Conservation (phyloP, 345 rosid species). For the Carallia pectinifolia region DNA sequence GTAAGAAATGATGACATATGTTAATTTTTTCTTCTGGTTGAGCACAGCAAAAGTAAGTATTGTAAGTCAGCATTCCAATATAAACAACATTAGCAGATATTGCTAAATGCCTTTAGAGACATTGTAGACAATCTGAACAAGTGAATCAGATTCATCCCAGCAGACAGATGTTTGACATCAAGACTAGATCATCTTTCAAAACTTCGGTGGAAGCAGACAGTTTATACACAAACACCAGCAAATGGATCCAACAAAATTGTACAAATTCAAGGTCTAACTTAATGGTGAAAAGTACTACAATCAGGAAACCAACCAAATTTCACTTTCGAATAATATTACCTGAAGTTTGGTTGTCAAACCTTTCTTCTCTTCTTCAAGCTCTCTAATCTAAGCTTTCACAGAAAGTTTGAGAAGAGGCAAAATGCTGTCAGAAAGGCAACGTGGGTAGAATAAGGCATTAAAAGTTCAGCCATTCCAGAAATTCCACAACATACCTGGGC, state of each 20-base stretch:
- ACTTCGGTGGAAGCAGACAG: too few species aligned
- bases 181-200: too few species aligned
- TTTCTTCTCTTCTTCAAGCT: conserved; percentile 97
- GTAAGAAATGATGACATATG: not conserved
- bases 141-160: too few species aligned
- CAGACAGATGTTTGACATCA: too few species aligned
- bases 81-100: too few species aligned
- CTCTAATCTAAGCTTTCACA: conserved; percentile 68
- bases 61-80: too few species aligned
- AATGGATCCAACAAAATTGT: not conserved
- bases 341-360: conserved; percentile 89
- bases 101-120: too few species aligned
- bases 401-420: conserved; percentile 21
- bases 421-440: conserved; percentile 19
- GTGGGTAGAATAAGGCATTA: conserved; percentile 15
- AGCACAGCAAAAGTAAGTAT: too few species aligned
- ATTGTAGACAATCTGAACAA: too few species aligned
- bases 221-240: too few species aligned
- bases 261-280: not conserved
- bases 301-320: conserved; percentile 2
- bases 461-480: conserved; percentile 14
- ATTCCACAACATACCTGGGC: conserved; percentile 66
- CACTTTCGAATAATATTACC: conserved; percentile 48
- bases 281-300: not conserved
- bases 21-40: too few species aligned